These are phyloP conservation scores for Podila minutissima DNA, from an alignment of 192 early-diverging fungal species.

Conservation along the genomic window DNA sequence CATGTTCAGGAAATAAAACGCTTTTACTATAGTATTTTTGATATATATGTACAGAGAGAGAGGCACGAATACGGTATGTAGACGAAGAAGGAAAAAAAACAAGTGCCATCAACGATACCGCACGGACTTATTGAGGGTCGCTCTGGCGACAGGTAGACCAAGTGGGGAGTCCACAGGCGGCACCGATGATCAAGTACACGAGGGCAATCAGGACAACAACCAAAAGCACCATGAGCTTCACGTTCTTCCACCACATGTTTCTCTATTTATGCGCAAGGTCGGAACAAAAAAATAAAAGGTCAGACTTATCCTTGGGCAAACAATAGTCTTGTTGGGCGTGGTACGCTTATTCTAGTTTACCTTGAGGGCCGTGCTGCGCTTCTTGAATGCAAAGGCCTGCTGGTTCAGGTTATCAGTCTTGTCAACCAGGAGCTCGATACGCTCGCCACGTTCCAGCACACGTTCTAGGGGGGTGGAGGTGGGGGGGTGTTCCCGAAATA, in stretches of 20 bases:
- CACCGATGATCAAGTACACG: constrained; percentile 77
- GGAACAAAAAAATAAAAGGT: constrained; percentile 4
- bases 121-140: background rate
- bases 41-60: too few relatives aligned
- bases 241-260: constrained; percentile 96
- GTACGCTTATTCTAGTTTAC: constrained; percentile 33
- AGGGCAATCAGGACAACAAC: constrained; percentile 69
- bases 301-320: background rate
- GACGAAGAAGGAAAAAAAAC: background rate
- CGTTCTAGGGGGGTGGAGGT: constrained; percentile 62
- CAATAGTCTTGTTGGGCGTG: background rate
- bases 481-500: too few relatives aligned
- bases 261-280: constrained; percentile 47
- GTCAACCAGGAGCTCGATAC: constrained; percentile 90
- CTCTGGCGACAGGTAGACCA: constrained; percentile 33
- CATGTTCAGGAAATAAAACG: background rate
- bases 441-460: constrained; percentile 87
- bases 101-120: background rate
- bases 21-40: background rate
- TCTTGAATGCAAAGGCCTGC: constrained; percentile 90
- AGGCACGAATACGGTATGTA: too few relatives aligned
- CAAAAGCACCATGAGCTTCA: constrained; percentile 80
- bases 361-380: constrained; percentile 84
- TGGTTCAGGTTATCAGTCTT: constrained; percentile 91
- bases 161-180: constrained; percentile 83